Base-by-base conservation (phyloP, 1,139 yeast genomes). In the Sugiyamaella neomexicana region DNA sequence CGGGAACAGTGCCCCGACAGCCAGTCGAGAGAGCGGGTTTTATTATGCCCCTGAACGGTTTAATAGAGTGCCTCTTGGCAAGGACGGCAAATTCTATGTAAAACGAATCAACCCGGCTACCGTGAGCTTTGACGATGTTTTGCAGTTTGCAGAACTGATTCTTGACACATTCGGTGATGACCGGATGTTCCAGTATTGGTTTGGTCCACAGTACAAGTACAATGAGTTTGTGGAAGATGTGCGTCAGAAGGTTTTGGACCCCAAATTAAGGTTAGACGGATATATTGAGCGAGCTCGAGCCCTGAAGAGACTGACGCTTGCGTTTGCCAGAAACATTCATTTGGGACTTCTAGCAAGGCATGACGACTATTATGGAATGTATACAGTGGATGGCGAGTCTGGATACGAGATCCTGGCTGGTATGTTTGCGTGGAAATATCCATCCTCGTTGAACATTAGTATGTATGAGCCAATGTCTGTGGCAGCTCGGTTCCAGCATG, bases 171-270 rank as follows among this genome's bases (percentile, higher is more conserved):
- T 60, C 32, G 44, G 45, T 27, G 39, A 43, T 10, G 59, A 52
- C 25, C 47, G 40, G 12, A 41, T 55, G 44, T 53, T 55, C 39
- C 43, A 42, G 17, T 58, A 51, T 40, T 56, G 54, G 56, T 56
- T 55, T 36, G 62, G 60, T 7, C 53, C 55, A 6, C 20, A 47
- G 10, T 59, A 58, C 47, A 43, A 39, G 17, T 56, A 56, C 39
- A 56, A 54, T 20, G 57, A 53, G 25, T 27, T 49, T 42, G 50
- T 45, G 16, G 20, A 20, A 12, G 37, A 32, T 13, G 46, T 54
- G 27, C 53, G 60, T 12, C 44, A 15, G 12, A 40, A 43, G 16
- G 38, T 50, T 5, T 29, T 13, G n/a, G 59, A 57, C 34, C 57
- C 60, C 4, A 47, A 50, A 2, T 41, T 31, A 25, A 41, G 61